Evolutionary conservation across 805 yeast genomes (phyloP), one percentile per base, ranked within the genome.

Genomic region (Candida krabiensis): DNA sequence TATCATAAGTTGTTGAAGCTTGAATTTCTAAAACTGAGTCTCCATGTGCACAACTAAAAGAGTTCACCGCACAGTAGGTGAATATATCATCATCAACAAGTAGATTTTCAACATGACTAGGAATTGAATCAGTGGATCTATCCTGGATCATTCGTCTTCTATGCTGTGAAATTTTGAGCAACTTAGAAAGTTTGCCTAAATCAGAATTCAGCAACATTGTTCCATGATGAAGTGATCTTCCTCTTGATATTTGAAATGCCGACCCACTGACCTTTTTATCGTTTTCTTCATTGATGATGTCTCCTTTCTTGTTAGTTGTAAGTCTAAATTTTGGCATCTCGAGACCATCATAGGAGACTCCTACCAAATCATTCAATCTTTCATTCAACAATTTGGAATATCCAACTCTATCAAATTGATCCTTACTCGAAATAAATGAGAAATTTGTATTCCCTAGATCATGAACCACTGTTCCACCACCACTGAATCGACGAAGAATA

Each of bases 391-490:
- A 35, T 13, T 64, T 63, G 7, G 41, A 77, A 64, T 81, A 78
- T 47, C 69, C 65, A 36, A 69, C 66, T 47, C 95, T 55, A 63
- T 75, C 69, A 56, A 93, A 93, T 2, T 71, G 72, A 9, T 48
- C 44, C 9, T 70, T 72, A 44, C 86, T 74, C 3, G 86, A 70
- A 67, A 91, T 79, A 52, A 77, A 88, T 4, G 95, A 82, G 61
- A 83, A 93, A 56, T 93, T 93, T 14, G 83, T 79, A 53, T 93
- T 93, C 0, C 97, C 96, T 4, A 70, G 47, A 60, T 91, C 99
- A 58, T 93, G 99, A 9, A 89, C 96, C 1, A 93, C 99, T 0
- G 97, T 80, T 0, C 99, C 99, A 2, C 99, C 99, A 0, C 99
- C 99, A 7, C 93, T 82, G 33, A 75, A 67, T 39, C 99, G 69